phyloP scores from a whole-genome alignment of 345 rosid genomes.

The Barbarea vulgaris region DNA sequence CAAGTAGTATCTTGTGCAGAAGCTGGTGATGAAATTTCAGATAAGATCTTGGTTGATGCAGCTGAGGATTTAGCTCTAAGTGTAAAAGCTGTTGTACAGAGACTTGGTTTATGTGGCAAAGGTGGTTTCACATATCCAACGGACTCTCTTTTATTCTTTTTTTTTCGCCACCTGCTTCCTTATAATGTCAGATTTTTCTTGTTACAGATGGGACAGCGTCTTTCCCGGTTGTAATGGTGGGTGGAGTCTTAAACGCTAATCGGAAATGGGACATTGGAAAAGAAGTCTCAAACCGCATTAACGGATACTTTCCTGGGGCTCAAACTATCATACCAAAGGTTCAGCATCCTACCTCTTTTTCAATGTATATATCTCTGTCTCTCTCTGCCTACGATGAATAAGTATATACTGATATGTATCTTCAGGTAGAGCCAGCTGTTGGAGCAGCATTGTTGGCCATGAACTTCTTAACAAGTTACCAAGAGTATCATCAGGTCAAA shows the following conservation, averaged over 20 bases:
- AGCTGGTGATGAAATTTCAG: constrained; percentile 57
- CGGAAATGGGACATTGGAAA: constrained; percentile 58
- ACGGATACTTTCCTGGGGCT: constrained; percentile 48
- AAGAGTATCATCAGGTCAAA: constrained; percentile 10
- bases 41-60: constrained; percentile 50
- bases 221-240: constrained; percentile 67
- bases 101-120: constrained; percentile 59
- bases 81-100: constrained; percentile 63
- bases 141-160: background rate
- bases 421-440: constrained; percentile 67
- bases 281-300: constrained; percentile 56
- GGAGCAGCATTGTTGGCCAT: constrained; percentile 61
- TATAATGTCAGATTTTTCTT: background rate
- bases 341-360: constrained; percentile 12
- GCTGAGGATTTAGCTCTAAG: constrained; percentile 57
- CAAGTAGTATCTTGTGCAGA: constrained; percentile 61
- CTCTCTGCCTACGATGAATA: background rate
- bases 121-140: constrained; percentile 39
- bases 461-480: constrained; percentile 46
- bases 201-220: constrained; percentile 48
- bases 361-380: background rate
- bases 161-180: background rate
- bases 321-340: constrained; percentile 57
- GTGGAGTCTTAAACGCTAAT: constrained; percentile 60
- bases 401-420: constrained; percentile 16